Base-by-base conservation (phyloP, 176 grass and related monocot genomes). In the Oryza australiensis region DNA sequence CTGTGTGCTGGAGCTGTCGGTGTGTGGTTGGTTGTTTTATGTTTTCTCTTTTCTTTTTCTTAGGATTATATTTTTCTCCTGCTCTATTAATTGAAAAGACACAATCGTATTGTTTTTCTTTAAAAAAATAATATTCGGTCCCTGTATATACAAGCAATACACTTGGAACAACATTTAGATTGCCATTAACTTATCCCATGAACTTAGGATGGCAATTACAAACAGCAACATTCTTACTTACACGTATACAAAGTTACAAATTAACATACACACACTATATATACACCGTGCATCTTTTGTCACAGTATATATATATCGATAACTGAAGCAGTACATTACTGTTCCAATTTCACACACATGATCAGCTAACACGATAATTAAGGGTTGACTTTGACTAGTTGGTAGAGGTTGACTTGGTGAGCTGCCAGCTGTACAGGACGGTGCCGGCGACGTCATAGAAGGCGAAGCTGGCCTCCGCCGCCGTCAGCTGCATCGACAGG, bases 401-500 rank as follows among this genome's bases (percentile, higher is more conserved):
- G 3, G 55, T 60, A 8, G 55, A 60, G 20, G 55, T 24, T n/a
- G 75, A 26, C 68, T 94, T 98, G 82, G 66, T 26, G 81, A 87
- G 78, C 45, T 26, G 76, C 90, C 93, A 94, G 82, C 72, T 89
- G 66, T 98, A 79, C 63, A 98, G 76, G 34, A 87, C 86, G 3
- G 22, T 12, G 10, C 92, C 95, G 3, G 68, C 13, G 45, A 88
- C 90, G 29, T 93, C 88, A 42, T 94, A 98, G 70, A 98, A 98
- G 32, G 29, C 63, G 35, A 94, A 27, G 34, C 60, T 34, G 0
- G 86, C 90, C 30, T 87, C 48, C 0, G 84, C 64, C 70, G 57
- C 41, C 34, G 84, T 94, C 34, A 98, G 64, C 35, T 82, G 57
- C 62, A 98, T 91, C 0, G 93, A 98, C 80, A 93, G 68, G 76